Base-by-base conservation (phyloP, 305 asterid genomes). In the Fraxinus sp. region DNA sequence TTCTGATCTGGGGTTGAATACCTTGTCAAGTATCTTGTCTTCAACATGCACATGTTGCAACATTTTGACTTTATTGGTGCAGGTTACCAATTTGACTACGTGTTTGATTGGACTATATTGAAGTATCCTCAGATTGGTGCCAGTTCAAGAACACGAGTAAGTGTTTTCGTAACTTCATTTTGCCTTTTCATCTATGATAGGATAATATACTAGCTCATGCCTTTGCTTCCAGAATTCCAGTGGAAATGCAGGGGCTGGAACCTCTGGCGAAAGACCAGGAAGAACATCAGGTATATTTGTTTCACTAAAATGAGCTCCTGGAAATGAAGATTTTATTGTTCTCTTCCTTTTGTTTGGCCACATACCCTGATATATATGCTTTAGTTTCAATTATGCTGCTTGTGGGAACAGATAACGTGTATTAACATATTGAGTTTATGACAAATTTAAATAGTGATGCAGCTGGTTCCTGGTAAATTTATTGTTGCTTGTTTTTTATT, bases 61-160 rank as follows among this genome's bases (percentile, higher is more conserved):
- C 66, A 30, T 76, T 55, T 85, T 57, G 84, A 83, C 79, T 75
- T 49, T 62, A 59, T 41, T 87, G 64, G 41, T 77, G 87, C 91
- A 95, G 99, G 98, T 81, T 95, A 93, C 88, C 99, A 95, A 83
- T 93, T 95, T 83, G 99, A 95, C 88, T 95, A 92, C 84, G 98
- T 95, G 77, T 95, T 95, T 86, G 98, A 95, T 85, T 95, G 99
- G 97, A 95, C 99, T 33, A 90, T 95, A 83, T 78, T 94, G 90
- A 95, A 95, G 92, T 89, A 94, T 89, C 99, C 99, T 82, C 98
- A 93, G 88, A 93, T 94, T 74, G 96, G 97, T 83, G 83, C 97
- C 11, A 90, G 92, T 80, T 94, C 99, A 66, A 88, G 94, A 90
- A 87, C 92, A 41, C 90, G 97, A 86, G 99, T 93, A 75, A 59